Conservation (phyloP, 2,329 filamentous ascomycete genomes). For the Anisogramma anomala region DNA sequence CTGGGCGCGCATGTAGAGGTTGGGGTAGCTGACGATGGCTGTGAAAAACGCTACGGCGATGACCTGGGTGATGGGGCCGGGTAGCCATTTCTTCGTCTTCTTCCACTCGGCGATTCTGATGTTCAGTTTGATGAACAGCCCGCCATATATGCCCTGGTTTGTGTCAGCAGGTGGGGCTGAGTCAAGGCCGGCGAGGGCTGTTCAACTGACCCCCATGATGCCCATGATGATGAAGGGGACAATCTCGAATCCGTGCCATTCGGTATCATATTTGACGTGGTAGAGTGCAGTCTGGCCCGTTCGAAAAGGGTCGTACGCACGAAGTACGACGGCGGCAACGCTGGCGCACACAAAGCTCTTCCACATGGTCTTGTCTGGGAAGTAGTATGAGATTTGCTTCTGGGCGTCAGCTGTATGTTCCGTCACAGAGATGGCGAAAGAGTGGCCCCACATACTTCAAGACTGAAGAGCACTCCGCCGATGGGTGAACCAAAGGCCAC, state of each 20-base stretch:
- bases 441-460: constrained; percentile 49
- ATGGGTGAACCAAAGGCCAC: constrained; percentile 92
- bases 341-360: constrained; percentile 98
- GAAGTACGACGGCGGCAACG: constrained; percentile 90
- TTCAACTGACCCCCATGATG: constrained; percentile 53
- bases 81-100: constrained; percentile 51
- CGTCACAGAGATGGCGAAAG: too few species aligned
- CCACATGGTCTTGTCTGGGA: constrained; percentile 99
- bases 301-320: constrained; percentile 86
- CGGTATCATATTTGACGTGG: constrained; percentile 82
- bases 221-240: constrained; percentile 79
- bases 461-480: constrained; percentile 84
- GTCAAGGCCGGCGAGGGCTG: background rate
- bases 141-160: constrained; percentile 71
- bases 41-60: constrained; percentile 68
- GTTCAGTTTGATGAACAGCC: constrained; percentile 88
- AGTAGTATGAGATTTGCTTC: constrained; percentile 91
- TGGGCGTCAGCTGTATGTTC: background rate
- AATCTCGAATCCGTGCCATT: constrained; percentile 92
- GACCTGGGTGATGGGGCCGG: constrained; percentile 70
- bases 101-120: constrained; percentile 78
- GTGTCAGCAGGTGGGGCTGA: background rate
- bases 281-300: constrained; percentile 93
- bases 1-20: constrained; percentile 91
- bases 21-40: constrained; percentile 85